Percentiles rank a stretch among this genome's conserved stretches.
These are phyloP conservation scores for Fusarium euwallaceae DNA, from an alignment of 2,329 filamentous ascomycete species.

Conservation along the genomic window DNA sequence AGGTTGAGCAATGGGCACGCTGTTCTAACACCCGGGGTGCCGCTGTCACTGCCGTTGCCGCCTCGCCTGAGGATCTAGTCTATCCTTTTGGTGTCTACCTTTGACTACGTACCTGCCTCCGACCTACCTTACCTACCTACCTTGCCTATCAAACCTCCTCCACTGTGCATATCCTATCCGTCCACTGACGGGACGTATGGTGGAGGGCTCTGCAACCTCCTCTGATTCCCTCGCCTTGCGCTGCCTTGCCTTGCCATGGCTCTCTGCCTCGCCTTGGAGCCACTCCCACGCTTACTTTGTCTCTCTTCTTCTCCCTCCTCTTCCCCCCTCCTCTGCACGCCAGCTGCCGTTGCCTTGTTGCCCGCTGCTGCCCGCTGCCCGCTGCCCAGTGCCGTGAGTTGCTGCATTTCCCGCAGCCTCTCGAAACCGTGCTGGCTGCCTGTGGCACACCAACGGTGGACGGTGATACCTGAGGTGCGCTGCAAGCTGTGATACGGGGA, in stretches of 20 bases:
- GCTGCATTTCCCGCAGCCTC: conserved; percentile 44
- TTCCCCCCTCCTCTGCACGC: conserved; percentile 20
- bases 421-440: conserved; percentile 44
- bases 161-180: conserved; percentile 18
- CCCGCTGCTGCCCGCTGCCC: conserved; percentile 29
- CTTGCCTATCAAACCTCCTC: conserved; percentile 3
- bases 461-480: conserved; percentile 45
- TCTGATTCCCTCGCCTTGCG: conserved; percentile 21
- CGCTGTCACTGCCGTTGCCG: conserved; percentile 9
- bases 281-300: conserved; percentile 23
- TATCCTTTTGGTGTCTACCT: conserved; percentile 3
- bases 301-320: conserved; percentile 34
- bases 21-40: conserved; percentile 33
- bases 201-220: conserved; percentile 11
- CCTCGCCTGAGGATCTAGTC: conserved; percentile 32
- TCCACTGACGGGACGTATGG: conserved; percentile 23
- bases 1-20: conserved; percentile 42
- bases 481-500: conserved; percentile 46
- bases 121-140: background rate
- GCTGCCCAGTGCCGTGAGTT: conserved; percentile 41
- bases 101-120: background rate
- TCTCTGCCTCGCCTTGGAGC: conserved; percentile 29
- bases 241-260: conserved; percentile 17
- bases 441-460: conserved; percentile 46
- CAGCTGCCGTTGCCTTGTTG: conserved; percentile 27